phyloP scores from a whole-genome alignment of 2,329 filamentous ascomycete species.

The Fusarium buharicum region DNA sequence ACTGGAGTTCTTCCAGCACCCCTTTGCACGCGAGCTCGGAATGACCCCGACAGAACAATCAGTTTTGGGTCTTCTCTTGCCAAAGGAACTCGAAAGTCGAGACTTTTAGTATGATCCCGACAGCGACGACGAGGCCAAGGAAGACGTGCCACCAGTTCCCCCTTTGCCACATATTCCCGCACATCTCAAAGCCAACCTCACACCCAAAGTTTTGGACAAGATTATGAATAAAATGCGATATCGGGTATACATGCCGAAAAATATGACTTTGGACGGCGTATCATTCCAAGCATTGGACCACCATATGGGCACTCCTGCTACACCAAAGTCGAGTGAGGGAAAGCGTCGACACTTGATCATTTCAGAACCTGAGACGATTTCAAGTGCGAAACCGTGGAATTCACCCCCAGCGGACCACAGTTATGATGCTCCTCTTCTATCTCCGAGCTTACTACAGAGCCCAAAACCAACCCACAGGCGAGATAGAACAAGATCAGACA shows the following conservation, averaged over 20 bases:
- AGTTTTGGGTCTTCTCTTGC: slow-evolving; percentile 50
- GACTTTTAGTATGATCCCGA: slow-evolving; percentile 54
- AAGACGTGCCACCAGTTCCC: slow-evolving; percentile 41
- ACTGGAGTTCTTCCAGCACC: slow-evolving; percentile 52
- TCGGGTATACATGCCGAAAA: slow-evolving; percentile 30
- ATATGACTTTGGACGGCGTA: slow-evolving; percentile 4
- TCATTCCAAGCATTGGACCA: slow-evolving; percentile 2
- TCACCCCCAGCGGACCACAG: neutral
- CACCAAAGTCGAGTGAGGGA: slow-evolving; percentile 12
- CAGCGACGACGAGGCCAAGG: slow-evolving; percentile 47
- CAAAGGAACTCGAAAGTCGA: slow-evolving; percentile 49
- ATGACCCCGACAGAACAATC: slow-evolving; percentile 46
- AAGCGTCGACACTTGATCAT: slow-evolving; percentile 35
- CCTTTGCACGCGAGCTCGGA: slow-evolving; percentile 48
- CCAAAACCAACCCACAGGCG: neutral
- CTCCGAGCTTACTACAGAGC: neutral
- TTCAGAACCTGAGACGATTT: slow-evolving; percentile 38
- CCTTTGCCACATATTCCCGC: slow-evolving; percentile 50
- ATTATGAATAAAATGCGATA: slow-evolving; percentile 45
- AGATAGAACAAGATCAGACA: neutral
- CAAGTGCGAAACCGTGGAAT: slow-evolving; percentile 3
- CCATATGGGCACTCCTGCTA: neutral
- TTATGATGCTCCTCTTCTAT: neutral
- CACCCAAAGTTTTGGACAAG: slow-evolving; percentile 44
- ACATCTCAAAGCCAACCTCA: slow-evolving; percentile 36